Conservation (phyloP, 176 grass and related monocot genomes). For the Olyra latifolia region DNA sequence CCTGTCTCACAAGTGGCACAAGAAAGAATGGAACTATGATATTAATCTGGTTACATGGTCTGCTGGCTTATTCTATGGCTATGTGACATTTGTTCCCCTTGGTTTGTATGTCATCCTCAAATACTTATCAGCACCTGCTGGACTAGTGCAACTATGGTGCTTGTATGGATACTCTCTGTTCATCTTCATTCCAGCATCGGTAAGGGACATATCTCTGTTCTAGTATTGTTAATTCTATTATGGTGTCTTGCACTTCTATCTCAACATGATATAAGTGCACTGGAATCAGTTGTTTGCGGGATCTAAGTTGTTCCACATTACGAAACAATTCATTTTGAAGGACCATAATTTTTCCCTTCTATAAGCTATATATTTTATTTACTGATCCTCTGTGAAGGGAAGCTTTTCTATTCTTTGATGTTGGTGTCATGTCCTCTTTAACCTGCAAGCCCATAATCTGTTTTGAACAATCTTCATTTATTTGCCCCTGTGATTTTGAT, state of each 20-base stretch:
- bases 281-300: neutral
- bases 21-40: slow-evolving; percentile 95
- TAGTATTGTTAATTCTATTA: neutral
- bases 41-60: slow-evolving; percentile 99
- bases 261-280: neutral
- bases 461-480: neutral
- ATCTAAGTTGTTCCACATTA: neutral
- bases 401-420: neutral
- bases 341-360: neutral
- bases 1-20: slow-evolving; percentile 90
- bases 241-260: neutral
- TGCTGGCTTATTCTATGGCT: slow-evolving; percentile 96
- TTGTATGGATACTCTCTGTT: slow-evolving; percentile 96
- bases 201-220: slow-evolving; percentile 38
- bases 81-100: slow-evolving; percentile 92
- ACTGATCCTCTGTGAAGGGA: neutral
- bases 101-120: slow-evolving; percentile 86
- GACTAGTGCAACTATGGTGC: slow-evolving; percentile 94
- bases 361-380: neutral
- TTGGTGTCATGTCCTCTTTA: slow-evolving; percentile 16
- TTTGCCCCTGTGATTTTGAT: neutral
- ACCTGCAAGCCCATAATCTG: neutral
- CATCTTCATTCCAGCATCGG: slow-evolving; percentile 94
- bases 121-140: slow-evolving; percentile 95
- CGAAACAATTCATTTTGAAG: slow-evolving; percentile 2